Evolutionary conservation across 108 stramenopile genomes (phyloP).

Genomic region (Cylindrotheca closterium): DNA sequence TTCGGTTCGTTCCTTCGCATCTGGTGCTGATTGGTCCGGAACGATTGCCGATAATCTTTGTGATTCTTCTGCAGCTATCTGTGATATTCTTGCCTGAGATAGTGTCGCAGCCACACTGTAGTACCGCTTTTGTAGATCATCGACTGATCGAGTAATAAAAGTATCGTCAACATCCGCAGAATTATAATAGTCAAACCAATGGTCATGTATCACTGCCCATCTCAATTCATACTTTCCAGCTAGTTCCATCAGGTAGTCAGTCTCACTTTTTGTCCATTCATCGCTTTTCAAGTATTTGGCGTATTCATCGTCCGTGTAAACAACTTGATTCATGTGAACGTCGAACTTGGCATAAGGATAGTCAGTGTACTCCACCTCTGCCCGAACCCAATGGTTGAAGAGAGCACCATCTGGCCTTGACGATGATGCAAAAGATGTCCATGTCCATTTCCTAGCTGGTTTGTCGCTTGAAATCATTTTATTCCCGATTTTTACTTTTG

Average conservation of each 20-base stretch:
- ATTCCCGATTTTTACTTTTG: constrained; percentile 60
- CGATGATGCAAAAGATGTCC: constrained; percentile 82
- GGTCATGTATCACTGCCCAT: constrained; percentile 92
- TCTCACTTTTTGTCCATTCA: constrained; percentile 87
- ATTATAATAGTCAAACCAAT: constrained; percentile 46
- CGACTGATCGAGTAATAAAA: constrained; percentile 41
- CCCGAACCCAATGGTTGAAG: constrained; percentile 80
- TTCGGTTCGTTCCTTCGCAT: constrained; percentile 25
- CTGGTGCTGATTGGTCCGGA: constrained; percentile 14
- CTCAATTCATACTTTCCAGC: constrained; percentile 81
- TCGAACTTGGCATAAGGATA: constrained; percentile 95
- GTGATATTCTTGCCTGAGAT: constrained; percentile 42
- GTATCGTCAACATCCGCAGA: constrained; percentile 3
- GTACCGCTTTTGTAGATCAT: constrained; percentile 91
- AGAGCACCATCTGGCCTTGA: constrained; percentile 61
- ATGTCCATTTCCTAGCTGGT: constrained; percentile 69
- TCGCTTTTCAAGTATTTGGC: constrained; percentile 41
- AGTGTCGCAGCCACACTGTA: constrained; percentile 80
- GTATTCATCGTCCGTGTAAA: constrained; percentile 84
- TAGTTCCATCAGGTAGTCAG: constrained; percentile 86
- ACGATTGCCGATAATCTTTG: constrained; percentile 18
- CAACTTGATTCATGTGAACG: constrained; percentile 75
- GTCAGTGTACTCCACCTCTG: constrained; percentile 85
- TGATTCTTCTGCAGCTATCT: constrained; percentile 46
- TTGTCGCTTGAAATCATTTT: constrained; percentile 50